Base-by-base conservation (phyloP, 2,329 filamentous ascomycete species). In the Curvularia eragrostidis region DNA sequence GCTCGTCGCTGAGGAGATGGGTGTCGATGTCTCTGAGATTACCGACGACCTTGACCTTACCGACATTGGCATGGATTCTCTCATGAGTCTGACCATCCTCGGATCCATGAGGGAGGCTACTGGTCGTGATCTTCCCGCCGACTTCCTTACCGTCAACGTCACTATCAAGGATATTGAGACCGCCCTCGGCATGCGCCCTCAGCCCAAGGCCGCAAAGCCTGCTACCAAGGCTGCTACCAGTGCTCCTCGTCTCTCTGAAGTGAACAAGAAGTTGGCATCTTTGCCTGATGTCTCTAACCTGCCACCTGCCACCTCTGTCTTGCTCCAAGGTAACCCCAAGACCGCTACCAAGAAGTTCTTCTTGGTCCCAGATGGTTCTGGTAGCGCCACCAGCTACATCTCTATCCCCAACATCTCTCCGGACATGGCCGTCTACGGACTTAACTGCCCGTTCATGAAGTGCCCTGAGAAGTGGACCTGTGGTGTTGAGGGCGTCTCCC, bases 381-480 rank as follows among this genome's bases (percentile, higher is more conserved):
- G 88, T 78, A 72, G 85, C 52, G 87, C 88, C 10, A 89, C 87
- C n/a, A 89, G 86, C 1, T 90, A 90, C 77, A 84, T 85, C 54
- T 82, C 82, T 66, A 85, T 87, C 46, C 80, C 83, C 43, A 83
- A 85, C 62, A 79, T 84, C 48, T 80, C 80, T 26, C 71, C 78
- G n/a, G 79, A 83, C 60, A 75, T 83, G 64, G 79, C 78, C 48
- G 81, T 83, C 10, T 83, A 80, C 64, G 82, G 82, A 52, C 75
- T 91, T 64, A 90, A 90, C 75, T 90, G 86, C 48, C 88, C 88
- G 4, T 91, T 87, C 78, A 87, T 90, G 85, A 89, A 87, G 78
- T 85, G 82, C 1, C 88, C 88, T 0, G 83, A 87, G 58, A 84
- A 88, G 67, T 89, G 84, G 77, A 83, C 82, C 26, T 88, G 86